Base-by-base conservation (phyloP, 306 rosid genomes). In the Castanopsis chinensis region DNA sequence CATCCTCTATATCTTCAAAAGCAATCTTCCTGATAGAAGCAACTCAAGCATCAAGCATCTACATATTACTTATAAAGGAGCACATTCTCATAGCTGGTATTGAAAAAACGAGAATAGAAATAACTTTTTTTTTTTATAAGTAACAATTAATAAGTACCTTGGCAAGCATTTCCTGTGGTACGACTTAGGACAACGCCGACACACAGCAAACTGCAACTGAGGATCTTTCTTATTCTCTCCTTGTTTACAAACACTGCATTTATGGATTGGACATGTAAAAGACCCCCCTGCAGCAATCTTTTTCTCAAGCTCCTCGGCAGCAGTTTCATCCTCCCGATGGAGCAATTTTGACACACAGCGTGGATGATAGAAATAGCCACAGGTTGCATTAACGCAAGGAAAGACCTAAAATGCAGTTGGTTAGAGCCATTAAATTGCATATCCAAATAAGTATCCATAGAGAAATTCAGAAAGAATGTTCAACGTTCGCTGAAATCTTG, bases 81-180 rank as follows among this genome's bases (percentile, higher is more conserved):
- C 67, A 72, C 30, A 54, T 12, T 54, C 78, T 53, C 54, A 21
- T 18, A 67, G 69, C 73, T 75, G 59, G 59, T 1, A 68, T 15
- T 30, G 53, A 20, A 52, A 59, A 78, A 71, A 73, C 28, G 55
- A 21, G 78, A 75, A 73, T 20, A 41, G 45, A 41, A 41, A 41
- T 41, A 11, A 41, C 45, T 41, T 41, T 41, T 41, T 37, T 41
- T 41, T 37, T 41, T 41, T 7, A 0, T 41, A 25, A 57, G 57
- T 13, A 68, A 70, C 28, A 35, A 70, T 45, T 27, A 61, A 73
- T 45, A 54, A 79, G 61, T 77, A 92, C 98, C 92, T 85, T 53
- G 99, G 99, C 85, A 95, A 83, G 87, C 99, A 95, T 89, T 93
- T 93, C 78, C 92, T 87, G 61, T 95, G 99, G 80, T 93, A 95